Evolutionary conservation across 2,329 filamentous ascomycete species (phyloP), one percentile per base, ranked within the genome.

Genomic region (Stagonosporopsis rhizophila): DNA sequence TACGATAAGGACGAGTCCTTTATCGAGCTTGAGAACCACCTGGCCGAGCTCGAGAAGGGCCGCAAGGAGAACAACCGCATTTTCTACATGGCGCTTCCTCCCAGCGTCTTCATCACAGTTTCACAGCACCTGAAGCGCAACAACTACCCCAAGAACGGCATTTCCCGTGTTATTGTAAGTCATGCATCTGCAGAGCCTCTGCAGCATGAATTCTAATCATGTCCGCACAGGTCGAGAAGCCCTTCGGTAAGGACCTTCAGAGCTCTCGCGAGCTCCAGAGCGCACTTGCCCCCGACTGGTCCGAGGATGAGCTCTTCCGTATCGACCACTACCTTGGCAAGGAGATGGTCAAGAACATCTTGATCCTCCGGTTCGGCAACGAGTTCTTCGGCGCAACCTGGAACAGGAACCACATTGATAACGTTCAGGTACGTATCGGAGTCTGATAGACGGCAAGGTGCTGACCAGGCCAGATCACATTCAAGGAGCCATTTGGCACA

Each of bases 331-430:
- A 99, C 79, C 87, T 99, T 44, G 96, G 96, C 72, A 99, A 99
- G 85, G 95, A 99, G 81, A 99, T 99, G 95, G 95, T 99, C 72
- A 99, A 99, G 88, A 99, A 99, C 81, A 96, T 99, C 68, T 85
- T 99, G 66, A 97, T 99, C 69, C 86, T 99, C 66, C 87, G 96
- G 75, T 99, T 99, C 76, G 96, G 95, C 70, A 99, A 99, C 83
- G 93, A 96, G 67, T 99, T 99, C 85, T 91, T 99, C 70, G 93
- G 93, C 65, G 94, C 95, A 39, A 99, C 94, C 57, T 99, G 95
- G 95, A 99, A 98, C 84, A 88, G 95, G 68, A 93, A 97, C 79
- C 94, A 98, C 84, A 99, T 99, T 81, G 95, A 98, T 82, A 99
- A 96, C 72, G 90, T 99, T 45, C 95, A 98, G 82, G 81, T 83